Base-by-base conservation (phyloP, 2,329 filamentous ascomycete genomes). In the Aspergillus transmontanensis region DNA sequence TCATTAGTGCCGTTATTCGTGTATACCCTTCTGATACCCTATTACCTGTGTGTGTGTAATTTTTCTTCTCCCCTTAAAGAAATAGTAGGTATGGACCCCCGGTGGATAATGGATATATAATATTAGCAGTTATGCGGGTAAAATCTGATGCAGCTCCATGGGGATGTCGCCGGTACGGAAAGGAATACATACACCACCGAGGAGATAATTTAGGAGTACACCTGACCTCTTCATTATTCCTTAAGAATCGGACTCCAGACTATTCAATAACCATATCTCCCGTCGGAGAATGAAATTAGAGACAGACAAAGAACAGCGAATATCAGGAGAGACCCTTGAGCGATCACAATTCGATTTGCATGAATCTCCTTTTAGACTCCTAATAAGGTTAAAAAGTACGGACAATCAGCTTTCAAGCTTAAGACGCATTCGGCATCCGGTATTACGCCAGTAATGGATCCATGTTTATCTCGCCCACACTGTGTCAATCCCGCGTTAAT, bases 381-480 rank as follows among this genome's bases (percentile, higher is more conserved):
- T 28, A 41, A 55, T 55, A 55, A 55, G 32, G 51, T 39, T 55
- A 39, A 55, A 51, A 23, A 54, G 51, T 54, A 54, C 30, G 4
- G 30, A 36, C 51, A 54, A 54, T 54, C 51, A 36, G 51, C 51
- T 21, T 54, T 53, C 32, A 55, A 36, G 34, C 30, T 28, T 55
- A 39, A 59, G 45, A 58, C 46, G 32, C 32, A 39, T 48, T 50
- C 57, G 43, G 57, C 57, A 43, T 39, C 45, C 39, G 39, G 57
- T 59, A 59, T 21, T 59, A 50, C 45, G n/a, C 32, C 32, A 26
- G 57, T 57, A 57, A 46, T 57, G 51, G 51, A 55, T 23, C n/a
- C n/a, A 39, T 55, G 51, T 50, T 30, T n/a, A 50, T 50, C 23
- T 19, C 46, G 34, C 48, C 28, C 48, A 51, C 48, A 9, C 48